Evolutionary conservation across 352 stramenopile species (phyloP).

Genomic region (Pythium myriotylum): DNA sequence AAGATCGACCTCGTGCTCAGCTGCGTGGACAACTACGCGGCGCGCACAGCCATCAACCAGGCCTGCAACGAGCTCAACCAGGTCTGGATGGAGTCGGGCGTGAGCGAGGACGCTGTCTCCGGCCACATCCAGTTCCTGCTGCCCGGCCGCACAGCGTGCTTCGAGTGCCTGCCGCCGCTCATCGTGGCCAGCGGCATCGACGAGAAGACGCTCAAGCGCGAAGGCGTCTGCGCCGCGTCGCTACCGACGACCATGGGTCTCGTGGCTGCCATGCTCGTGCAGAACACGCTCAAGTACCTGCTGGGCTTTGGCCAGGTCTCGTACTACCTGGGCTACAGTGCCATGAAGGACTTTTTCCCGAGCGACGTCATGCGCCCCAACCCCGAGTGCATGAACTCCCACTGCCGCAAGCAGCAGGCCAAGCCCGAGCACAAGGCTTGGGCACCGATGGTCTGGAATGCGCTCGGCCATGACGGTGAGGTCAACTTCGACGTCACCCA

Average conservation of each 20-base stretch:
- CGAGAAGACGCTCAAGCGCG: conserved; percentile 86
- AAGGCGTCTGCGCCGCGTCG: conserved; percentile 88
- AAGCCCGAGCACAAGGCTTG: conserved; percentile 46
- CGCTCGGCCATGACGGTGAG: conserved; percentile 55
- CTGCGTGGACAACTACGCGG: conserved; percentile 92
- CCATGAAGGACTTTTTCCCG: conserved; percentile 89
- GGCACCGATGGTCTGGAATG: conserved; percentile 75
- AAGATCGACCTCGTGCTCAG: conserved; percentile 85
- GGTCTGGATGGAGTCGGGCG: conserved; percentile 90
- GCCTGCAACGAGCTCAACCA: conserved; percentile 88
- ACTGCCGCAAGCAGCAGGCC: conserved; percentile 77
- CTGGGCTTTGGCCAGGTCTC: conserved; percentile 84
- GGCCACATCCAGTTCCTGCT: conserved; percentile 90
- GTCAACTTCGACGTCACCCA: conserved; percentile 57
- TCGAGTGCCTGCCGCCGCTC: conserved; percentile 87
- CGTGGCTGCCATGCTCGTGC: conserved; percentile 82
- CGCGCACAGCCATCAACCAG: conserved; percentile 85
- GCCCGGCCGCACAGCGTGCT: conserved; percentile 85
- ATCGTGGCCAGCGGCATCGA: conserved; percentile 87
- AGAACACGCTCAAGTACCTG: conserved; percentile 90
- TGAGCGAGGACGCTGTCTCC: conserved; percentile 90
- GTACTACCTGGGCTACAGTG: conserved; percentile 89
- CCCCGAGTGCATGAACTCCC: conserved; percentile 77
- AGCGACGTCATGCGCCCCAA: conserved; percentile 81
- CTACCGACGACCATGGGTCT: conserved; percentile 91